Base-by-base conservation (phyloP, 78 protist genomes). In the Dictyostelium firmibasis region DNA sequence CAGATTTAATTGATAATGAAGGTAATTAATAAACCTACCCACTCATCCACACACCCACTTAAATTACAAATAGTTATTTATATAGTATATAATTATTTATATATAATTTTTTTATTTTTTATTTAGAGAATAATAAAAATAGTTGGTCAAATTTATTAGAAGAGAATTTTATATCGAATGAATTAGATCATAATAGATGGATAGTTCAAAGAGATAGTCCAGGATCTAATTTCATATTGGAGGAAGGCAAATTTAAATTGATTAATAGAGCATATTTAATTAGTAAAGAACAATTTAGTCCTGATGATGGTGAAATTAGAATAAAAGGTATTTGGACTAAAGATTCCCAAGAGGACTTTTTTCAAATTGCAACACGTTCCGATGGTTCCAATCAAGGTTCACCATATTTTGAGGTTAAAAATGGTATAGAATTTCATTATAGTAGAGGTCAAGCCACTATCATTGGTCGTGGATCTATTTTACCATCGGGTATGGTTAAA, bases 231-330 rank as follows among this genome's bases (percentile, higher is more conserved):
- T 89, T 81, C 53, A 33, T 14, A 16, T 33, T 89, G 10, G 94
- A 75, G 38, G 94, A 89, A 25, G 94, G 94, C 35, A 64, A 77
- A 70, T 81, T 81, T 69, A 89, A 89, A 69, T 81, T 89, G 18
- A 29, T 36, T 2, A 89, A 89, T 70, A 16, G 94, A 20, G 87
- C 62, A 18, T 89, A 81, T 70, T 35, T 89, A 6, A 29, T 81
- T 13, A 81, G 74, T 16, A 83, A 72, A 2, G 94, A 89, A 16
- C 94, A 89, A 25, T 89, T 27, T 33, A 89, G 81, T 47, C 94
- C 94, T 23, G 94, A 89, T 18, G 94, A 89, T 25, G 86, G 94
- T 47, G 94, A 89, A 16, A 70, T 89, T 78, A 36, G 74, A 29
- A n/a, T 89, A 13, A 69, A 86, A 10, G 94, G 94, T 43, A 89